These are phyloP conservation scores for Pythium brassicae DNA, from an alignment of 352 stramenopile species.

Conservation along the genomic window DNA sequence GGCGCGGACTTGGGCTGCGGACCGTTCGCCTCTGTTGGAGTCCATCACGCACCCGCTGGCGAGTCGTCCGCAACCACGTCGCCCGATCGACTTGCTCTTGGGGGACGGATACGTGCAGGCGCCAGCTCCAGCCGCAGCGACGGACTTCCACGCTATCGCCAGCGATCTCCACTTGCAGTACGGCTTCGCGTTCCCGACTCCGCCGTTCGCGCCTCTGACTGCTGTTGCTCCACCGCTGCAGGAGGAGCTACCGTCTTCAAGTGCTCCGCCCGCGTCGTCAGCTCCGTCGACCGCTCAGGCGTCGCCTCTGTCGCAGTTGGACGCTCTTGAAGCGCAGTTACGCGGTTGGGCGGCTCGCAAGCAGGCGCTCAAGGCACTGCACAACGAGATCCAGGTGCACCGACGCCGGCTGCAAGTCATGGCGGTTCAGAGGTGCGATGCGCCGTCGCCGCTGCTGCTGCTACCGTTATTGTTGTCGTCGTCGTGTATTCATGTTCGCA, in stretches of 20 bases:
- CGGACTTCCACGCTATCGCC: not conserved
- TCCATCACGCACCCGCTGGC: conserved; percentile 26
- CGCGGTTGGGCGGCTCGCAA: conserved; percentile 7
- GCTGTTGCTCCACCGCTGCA: not conserved
- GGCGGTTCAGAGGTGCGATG: conserved; percentile 1
- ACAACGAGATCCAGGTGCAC: conserved; percentile 4
- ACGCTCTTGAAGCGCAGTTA: conserved; percentile 11
- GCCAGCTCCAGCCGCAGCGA: not conserved
- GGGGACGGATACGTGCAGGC: not conserved
- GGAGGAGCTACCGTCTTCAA: not conserved
- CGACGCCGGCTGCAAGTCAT: conserved; percentile 1
- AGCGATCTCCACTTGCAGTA: conserved; percentile 7
- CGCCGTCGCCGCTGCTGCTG: no score
- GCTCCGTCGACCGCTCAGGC: not conserved
- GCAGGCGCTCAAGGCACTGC: conserved; percentile 4
- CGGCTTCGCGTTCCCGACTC: conserved; percentile 10
- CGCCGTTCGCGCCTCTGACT: conserved; percentile 7
- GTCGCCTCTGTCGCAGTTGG: conserved; percentile 6
- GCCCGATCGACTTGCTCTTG: conserved; percentile 25
- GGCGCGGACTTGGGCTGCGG: no score
- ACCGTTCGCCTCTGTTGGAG: conserved; percentile 14
- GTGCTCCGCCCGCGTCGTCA: not conserved
- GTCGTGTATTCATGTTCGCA: not conserved
- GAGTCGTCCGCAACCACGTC: conserved; percentile 31
- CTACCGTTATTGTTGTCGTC: not conserved